A percentile compares a stretch with the other conserved stretches of the same genome.
Evolutionary conservation across 2,329 filamentous ascomycete species (phyloP).

Genomic region (Venturia pyrina): DNA sequence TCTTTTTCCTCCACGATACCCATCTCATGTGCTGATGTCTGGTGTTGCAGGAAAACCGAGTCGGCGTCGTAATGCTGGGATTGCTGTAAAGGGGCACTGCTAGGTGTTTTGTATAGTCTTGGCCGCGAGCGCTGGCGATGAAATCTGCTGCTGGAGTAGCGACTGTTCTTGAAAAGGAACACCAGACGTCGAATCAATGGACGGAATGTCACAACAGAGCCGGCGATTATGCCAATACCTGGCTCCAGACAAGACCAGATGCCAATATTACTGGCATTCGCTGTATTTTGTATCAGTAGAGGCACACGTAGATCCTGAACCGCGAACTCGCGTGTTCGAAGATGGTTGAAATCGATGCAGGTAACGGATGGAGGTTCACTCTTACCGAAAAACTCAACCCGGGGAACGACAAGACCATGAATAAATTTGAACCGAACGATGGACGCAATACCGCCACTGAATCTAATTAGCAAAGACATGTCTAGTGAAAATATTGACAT

Average conservation of each 20-base stretch:
- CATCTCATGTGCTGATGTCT: neutral
- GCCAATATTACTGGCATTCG: neutral
- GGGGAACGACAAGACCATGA: neutral
- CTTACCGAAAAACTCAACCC: neutral
- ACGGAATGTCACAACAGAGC: conserved; percentile 5
- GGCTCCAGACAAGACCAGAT: conserved; percentile 11
- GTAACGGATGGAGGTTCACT: neutral
- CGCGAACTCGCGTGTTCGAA: neutral
- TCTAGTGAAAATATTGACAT: neutral
- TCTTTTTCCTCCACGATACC: neutral
- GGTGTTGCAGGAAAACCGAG: neutral
- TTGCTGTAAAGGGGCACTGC: neutral
- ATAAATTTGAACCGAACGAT: conserved; percentile 6
- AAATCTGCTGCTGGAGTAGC: neutral
- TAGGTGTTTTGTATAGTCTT: neutral
- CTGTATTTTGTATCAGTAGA: neutral
- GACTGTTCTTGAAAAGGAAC: neutral
- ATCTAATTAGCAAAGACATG: neutral
- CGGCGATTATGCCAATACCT: conserved; percentile 7
- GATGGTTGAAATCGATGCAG: neutral
- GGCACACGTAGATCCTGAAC: neutral
- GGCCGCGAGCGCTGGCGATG: neutral
- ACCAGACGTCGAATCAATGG: neutral
- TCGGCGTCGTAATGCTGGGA: neutral
- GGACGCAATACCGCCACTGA: neutral